Percentiles rank a stretch among this genome's conserved stretches.
These are phyloP conservation scores for Sanghuangporus baumii DNA, from an alignment of 1,284 basidiomycete genomes.

Conservation along the genomic window DNA sequence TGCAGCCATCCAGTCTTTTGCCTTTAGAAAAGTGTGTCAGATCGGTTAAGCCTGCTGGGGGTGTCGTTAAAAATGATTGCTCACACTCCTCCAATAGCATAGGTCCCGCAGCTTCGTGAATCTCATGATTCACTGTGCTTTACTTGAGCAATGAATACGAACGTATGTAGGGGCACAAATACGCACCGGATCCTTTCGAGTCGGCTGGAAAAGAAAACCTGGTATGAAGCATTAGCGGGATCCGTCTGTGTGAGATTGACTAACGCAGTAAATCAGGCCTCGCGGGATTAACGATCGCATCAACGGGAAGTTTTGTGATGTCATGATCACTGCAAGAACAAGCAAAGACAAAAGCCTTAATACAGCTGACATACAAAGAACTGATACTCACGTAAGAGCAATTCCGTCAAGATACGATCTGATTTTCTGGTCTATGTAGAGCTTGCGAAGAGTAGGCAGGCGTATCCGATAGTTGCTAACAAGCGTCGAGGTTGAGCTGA, in stretches of 20 bases:
- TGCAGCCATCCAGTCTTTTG: constrained; percentile 64
- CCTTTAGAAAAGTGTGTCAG: constrained; percentile 34
- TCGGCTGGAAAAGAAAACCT: constrained; percentile 15
- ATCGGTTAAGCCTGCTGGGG: neutral
- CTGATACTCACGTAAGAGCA: neutral
- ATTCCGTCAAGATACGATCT: neutral
- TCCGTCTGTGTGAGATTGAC: constrained; percentile 6
- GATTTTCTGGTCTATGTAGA: neutral
- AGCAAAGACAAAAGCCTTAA: neutral
- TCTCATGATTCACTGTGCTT: constrained; percentile 72
- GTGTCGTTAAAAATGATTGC: constrained; percentile 21
- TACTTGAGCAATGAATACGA: neutral
- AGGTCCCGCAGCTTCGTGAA: constrained; percentile 80
- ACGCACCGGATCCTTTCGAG: constrained; percentile 19
- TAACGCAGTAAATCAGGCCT: constrained; percentile 70
- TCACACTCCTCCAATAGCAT: constrained; percentile 69
- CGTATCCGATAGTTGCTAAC: neutral
- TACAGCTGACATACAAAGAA: neutral
- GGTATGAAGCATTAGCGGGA: neutral
- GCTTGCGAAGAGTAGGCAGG: neutral
- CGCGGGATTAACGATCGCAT: constrained; percentile 86
- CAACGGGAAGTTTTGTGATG: constrained; percentile 67
- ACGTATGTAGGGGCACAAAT: neutral
- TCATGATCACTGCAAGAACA: constrained; percentile 30
- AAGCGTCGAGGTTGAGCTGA: neutral